Evolutionary conservation across 2,329 filamentous ascomycete species (phyloP).

Genomic region (Pseudocercospora ulei): DNA sequence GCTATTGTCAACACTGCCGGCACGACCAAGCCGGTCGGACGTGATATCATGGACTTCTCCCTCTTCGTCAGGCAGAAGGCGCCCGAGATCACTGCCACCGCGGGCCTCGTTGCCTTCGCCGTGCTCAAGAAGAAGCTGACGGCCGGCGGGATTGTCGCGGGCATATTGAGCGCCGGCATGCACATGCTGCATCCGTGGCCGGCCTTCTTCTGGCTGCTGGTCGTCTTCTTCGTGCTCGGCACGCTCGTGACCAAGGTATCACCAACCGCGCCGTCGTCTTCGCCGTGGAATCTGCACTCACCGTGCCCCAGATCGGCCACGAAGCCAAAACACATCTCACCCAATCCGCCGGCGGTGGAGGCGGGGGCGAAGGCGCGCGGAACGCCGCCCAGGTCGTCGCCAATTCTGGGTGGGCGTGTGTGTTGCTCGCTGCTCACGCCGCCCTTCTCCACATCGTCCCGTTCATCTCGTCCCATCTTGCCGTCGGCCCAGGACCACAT

Average conservation of each 20-base stretch:
- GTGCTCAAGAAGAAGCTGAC: conserved; percentile 55
- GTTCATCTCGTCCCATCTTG: conserved; percentile 30
- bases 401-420: conserved; percentile 70
- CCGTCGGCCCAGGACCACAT: conserved; percentile 33
- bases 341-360: conserved; percentile 59
- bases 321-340: conserved; percentile 74
- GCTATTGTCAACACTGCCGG: not conserved
- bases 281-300: not conserved
- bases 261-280: not conserved
- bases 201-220: conserved; percentile 73
- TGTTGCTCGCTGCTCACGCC: conserved; percentile 49
- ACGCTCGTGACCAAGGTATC: conserved; percentile 70
- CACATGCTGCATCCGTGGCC: conserved; percentile 93
- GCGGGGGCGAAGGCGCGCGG: conserved; percentile 70
- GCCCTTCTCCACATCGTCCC: conserved; percentile 35
- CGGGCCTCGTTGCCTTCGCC: conserved; percentile 40
- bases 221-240: conserved; percentile 77
- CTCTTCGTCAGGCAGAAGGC: conserved; percentile 23
- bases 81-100: conserved; percentile 29
- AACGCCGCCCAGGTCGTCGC: conserved; percentile 83
- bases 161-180: conserved; percentile 60
- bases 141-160: conserved; percentile 60
- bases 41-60: conserved; percentile 26
- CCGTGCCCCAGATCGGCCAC: conserved; percentile 60
- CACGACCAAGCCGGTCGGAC: conserved; percentile 6